Base-by-base conservation (phyloP, 2,329 filamentous ascomycete species). In the Ophiostoma sp. region DNA sequence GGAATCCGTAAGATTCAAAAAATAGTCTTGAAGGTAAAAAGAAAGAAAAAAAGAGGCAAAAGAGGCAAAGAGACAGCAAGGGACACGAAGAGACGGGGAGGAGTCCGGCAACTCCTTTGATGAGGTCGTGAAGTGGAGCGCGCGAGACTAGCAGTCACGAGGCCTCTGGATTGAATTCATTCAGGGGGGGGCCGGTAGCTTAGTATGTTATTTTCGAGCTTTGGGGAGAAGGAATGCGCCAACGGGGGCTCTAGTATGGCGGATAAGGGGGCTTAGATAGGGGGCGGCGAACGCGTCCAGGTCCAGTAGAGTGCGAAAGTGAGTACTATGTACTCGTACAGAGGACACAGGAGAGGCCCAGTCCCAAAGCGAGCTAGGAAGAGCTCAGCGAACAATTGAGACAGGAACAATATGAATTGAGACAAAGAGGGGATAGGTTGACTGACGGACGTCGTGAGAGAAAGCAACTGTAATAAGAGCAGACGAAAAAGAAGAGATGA, bases 21-120 rank as follows among this genome's bases (percentile, higher is more conserved):
- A 20, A 20, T 6, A 31, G 27, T 31, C 27, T 57, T 13, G 17
- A 8, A 10, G 35, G 6, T 17, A 39, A 23, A 23, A n/a, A 65
- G 35, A 39, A 5, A 8, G 4, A 31, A 33, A 65, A 20, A 68
- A 75, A 72, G 67, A 74, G 74, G 69, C n/a, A 27, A 33, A 65
- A 39, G 35, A 39, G 11, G 10, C n/a, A 64, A 31, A 60, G 27
- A 23, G 17, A 36, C 60, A 36, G 27, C 27, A 13, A 33, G 23
- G 23, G 10, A 33, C 23, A 17, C n/a, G 23, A 13, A 62, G 15
- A 48, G 44, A 48, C 44, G 44, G 44, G 17, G 44, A 48, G 52
- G 52, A 57, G 23, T 13, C 23, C 23, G n/a, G 27, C 11, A 17
- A 15, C 62, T 39, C 62, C 62, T 65, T 65, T 65, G 62, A 23